Evolutionary conservation across 345 rosid species (phyloP), one percentile per base, ranked within the genome.

Genomic region (Brassica cretica): DNA sequence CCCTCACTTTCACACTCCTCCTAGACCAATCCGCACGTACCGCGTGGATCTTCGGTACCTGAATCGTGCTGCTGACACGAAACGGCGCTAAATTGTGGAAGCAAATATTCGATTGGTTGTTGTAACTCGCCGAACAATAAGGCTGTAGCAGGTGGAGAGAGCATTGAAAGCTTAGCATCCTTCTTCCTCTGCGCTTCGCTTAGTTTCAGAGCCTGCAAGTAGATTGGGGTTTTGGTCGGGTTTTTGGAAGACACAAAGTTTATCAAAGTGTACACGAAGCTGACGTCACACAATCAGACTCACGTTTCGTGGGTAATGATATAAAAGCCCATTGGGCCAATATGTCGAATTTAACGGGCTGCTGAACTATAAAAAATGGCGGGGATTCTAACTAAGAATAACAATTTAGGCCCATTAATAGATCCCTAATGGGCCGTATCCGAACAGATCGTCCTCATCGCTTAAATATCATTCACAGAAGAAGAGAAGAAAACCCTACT

Each of bases 81-180:
- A 75, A 72, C 77, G 78, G 80, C 37, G 84, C 66, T 27, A 73
- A 66, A 67, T 66, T 66, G 41, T 27, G 3, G 24, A 64, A 16
- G 64, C 32, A 78, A 69, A 49, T 35, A 62, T 5, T 71, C 18
- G 62, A 62, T 53, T 64, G 68, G 8, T 5, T 58, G 16, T 0
- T 51, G 2, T n/a, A 1, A 49, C 35, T 84, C 35, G 66, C 35
- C 61, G 5, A 9, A 49, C 18, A n/a, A 49, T 21, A 66, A 75
- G 69, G 68, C 16, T 64, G 83, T 58, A 41, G 5, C 41, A 74
- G 39, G 29, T 64, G 76, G 58, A 65, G 14, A 41, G 8, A 70
- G 72, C 83, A 64, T 21, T 80, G 76, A 65, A 76, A 49, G 2
- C 8, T 75, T 1, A 80, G 49, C 83, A 80, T 80, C 3, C 0